A percentile compares a stretch with the other conserved stretches of the same genome.
These are phyloP conservation scores for Fusarium chaquense DNA, from an alignment of 2,329 filamentous ascomycete genomes.

Conservation along the genomic window DNA sequence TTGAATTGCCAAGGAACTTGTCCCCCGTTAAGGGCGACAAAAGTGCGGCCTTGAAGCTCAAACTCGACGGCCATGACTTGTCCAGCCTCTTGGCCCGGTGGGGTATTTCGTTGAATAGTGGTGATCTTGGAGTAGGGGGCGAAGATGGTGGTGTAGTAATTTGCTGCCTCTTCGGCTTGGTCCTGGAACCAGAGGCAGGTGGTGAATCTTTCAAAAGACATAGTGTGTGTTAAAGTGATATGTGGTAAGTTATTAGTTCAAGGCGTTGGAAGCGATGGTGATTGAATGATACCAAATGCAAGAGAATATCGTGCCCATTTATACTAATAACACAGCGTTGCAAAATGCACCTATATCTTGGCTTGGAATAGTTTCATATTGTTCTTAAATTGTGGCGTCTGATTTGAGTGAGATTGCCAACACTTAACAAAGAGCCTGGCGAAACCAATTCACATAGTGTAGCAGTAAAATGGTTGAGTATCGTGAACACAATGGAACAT, in stretches of 20 bases:
- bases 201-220: slow-evolving; percentile 45
- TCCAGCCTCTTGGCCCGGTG: slow-evolving; percentile 49
- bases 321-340: not conserved
- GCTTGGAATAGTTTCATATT: slow-evolving; percentile 20
- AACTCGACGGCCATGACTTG: slow-evolving; percentile 55
- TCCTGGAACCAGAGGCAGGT: slow-evolving; percentile 58
- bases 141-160: slow-evolving; percentile 58
- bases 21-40: slow-evolving; percentile 60
- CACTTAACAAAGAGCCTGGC: not conserved
- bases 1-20: slow-evolving; percentile 54
- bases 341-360: not conserved
- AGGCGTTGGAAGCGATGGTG: not conserved
- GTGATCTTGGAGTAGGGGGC: slow-evolving; percentile 53
- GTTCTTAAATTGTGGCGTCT: slow-evolving; percentile 4
- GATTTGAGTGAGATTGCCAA: not conserved
- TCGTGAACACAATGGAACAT: slow-evolving; percentile 24
- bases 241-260: not conserved
- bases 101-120: slow-evolving; percentile 49
- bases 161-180: slow-evolving; percentile 57
- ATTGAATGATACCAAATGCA: not conserved
- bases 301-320: not conserved
- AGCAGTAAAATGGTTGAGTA: not conserved
- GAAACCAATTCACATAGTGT: slow-evolving; percentile 12
- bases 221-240: slow-evolving; percentile 5
- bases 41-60: slow-evolving; percentile 54